Base-by-base conservation (phyloP, 2,329 filamentous ascomycete species). In the Monosporascus ibericus region DNA sequence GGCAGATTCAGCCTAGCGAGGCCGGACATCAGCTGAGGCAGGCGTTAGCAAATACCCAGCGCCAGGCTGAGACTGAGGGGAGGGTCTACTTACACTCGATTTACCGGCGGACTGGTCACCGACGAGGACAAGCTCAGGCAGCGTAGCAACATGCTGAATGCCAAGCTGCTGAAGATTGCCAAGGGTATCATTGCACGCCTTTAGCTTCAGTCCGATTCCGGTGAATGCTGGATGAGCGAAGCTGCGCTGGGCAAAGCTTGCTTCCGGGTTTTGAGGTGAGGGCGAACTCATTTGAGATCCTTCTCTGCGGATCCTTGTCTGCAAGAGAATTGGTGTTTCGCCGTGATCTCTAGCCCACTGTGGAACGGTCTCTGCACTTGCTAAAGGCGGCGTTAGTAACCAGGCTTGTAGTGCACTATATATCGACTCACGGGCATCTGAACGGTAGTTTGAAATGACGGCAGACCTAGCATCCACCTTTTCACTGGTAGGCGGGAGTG, bases 91-190 rank as follows among this genome's bases (percentile, higher is more conserved):
- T 78, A 47, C 39, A 27, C 61, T 90, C 0, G 85, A 90, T 65
- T 96, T 96, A 0, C 91, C 92, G 0, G 90, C 87, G 0, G 83
- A 88, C 63, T 96, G 91, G 48, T 95, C 90, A 0, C 91, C 91
- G 0, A 95, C 83, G 0, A 95, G 81, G 6, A 92, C 87, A 9
- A 95, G 83, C 59, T 90, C 89, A 0, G 91, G 90, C 0, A 95
- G 73, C 0, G 82, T 80, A 0, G 90, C 80, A 5, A 84, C 80
- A 18, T 87, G 81, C 48, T 87, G 84, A 1, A 95, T 84, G 0
- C 87, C 88, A 0, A 92, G 77, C 6, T 84, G 78, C 48, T 89
- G 82, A 0, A 96, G 78, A 47, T 86, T 80, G 3, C 81, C 81
- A 0, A 90, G 78, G 0, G 81, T 81, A 47, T 87, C 76, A 2